phyloP scores from a whole-genome alignment of 805 yeast species.

The Yarrowia deformans region DNA sequence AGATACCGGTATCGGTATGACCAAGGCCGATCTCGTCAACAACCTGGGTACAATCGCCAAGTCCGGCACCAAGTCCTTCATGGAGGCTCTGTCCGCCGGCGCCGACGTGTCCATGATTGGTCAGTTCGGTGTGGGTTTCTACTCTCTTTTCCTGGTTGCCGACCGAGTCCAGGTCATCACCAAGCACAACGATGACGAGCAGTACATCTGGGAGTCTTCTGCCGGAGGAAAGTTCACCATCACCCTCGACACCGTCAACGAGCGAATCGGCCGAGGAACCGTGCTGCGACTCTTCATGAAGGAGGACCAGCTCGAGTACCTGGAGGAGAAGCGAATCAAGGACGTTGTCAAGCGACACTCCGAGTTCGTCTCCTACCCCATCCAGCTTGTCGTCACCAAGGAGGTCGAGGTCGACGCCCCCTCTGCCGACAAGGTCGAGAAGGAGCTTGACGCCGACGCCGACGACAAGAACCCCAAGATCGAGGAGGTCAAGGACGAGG shows the following conservation, averaged over 20 bases:
- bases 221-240: slow-evolving; percentile 99
- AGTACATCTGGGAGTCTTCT: slow-evolving; percentile 99
- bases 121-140: slow-evolving; percentile 99
- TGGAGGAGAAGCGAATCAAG: slow-evolving; percentile 99
- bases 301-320: slow-evolving; percentile 98
- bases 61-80: slow-evolving; percentile 99
- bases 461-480: slow-evolving; percentile 73
- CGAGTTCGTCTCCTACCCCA: slow-evolving; percentile 98
- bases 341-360: slow-evolving; percentile 99
- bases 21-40: slow-evolving; percentile 98
- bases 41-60: slow-evolving; percentile 99
- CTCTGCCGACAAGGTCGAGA: slow-evolving; percentile 70
- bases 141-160: slow-evolving; percentile 98
- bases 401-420: slow-evolving; percentile 99
- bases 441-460: slow-evolving; percentile 58
- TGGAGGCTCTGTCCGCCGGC: slow-evolving; percentile 99
- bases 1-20: slow-evolving; percentile 99
- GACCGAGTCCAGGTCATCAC: slow-evolving; percentile 98
- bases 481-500: slow-evolving; percentile 79
- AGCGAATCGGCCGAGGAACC: slow-evolving; percentile 93
- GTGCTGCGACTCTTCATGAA: slow-evolving; percentile 93
- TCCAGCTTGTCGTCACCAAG: slow-evolving; percentile 96
- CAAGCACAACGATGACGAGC: slow-evolving; percentile 98
- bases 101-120: slow-evolving; percentile 99
- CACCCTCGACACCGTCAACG: slow-evolving; percentile 85